phyloP scores from a whole-genome alignment of 1,284 basidiomycete genomes.

The Moesziomyces antarcticus region DNA sequence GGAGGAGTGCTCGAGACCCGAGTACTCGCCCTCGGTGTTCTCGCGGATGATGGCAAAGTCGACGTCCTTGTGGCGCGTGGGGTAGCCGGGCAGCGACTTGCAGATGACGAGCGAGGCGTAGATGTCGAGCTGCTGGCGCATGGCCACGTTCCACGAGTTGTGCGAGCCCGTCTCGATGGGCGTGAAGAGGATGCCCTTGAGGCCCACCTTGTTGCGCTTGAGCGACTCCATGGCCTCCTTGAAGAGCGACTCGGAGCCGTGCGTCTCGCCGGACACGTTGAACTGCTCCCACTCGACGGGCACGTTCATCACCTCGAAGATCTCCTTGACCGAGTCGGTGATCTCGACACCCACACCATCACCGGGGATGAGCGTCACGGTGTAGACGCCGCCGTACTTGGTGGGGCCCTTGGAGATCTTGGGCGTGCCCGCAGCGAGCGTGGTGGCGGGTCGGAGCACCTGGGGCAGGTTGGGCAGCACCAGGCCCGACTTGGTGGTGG shows the following conservation, averaged over 20 bases:
- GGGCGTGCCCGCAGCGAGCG: conserved; percentile 82
- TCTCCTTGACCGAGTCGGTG: conserved; percentile 98
- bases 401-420: conserved; percentile 81
- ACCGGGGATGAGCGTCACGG: conserved; percentile 68
- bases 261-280: conserved; percentile 95
- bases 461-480: conserved; percentile 47
- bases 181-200: conserved; percentile 99
- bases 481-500: conserved; percentile 39
- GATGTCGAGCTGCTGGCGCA: conserved; percentile 99
- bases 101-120: conserved; percentile 98
- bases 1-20: conserved; percentile 91
- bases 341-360: conserved; percentile 88
- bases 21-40: conserved; percentile 99
- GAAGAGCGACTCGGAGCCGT: conserved; percentile 92
- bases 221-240: conserved; percentile 91
- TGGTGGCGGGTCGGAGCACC: conserved; percentile 73
- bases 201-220: conserved; percentile 95
- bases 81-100: conserved; percentile 97
- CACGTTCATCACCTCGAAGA: conserved; percentile 95
- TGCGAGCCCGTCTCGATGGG: conserved; percentile 95
- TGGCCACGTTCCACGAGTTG: conserved; percentile 99
- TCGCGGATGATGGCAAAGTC: conserved; percentile 99
- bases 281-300: conserved; percentile 99
- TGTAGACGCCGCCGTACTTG: conserved; percentile 88
- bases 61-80: conserved; percentile 94